Conservation (phyloP, 163 green algal genomes). For the Scenedesmus sp. region DNA sequence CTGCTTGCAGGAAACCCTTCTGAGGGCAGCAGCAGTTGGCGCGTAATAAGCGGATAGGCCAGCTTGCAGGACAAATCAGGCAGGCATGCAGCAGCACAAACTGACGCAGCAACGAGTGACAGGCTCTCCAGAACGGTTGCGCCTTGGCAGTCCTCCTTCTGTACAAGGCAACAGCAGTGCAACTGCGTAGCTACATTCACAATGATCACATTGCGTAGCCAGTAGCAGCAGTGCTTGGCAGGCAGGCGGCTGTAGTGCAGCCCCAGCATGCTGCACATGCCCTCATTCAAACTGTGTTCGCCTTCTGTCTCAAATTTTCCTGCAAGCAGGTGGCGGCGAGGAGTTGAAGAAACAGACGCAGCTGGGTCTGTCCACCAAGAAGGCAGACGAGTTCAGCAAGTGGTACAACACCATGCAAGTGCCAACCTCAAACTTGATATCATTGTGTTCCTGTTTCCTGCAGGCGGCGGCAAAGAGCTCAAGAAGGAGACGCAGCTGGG, state of each 20-base stretch:
- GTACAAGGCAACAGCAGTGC: no score
- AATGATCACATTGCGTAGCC: background rate
- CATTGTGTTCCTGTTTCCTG: background rate
- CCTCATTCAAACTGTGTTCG: no score
- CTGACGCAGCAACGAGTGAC: no score
- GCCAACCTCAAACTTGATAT: background rate
- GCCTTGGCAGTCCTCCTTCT: background rate
- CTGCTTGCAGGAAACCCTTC: background rate
- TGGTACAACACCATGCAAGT: background rate
- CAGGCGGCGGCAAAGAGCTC: constrained; percentile 56
- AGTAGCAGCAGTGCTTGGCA: background rate
- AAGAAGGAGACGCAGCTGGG: constrained; percentile 93
- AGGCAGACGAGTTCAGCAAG: constrained; percentile 81
- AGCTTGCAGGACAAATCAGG: background rate
- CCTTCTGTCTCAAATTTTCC: no score
- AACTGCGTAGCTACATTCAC: background rate
- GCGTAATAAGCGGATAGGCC: background rate
- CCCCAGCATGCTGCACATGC: background rate
- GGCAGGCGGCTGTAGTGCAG: background rate
- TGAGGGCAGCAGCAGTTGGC: background rate
- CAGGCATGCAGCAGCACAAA: background rate
- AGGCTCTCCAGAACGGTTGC: no score
- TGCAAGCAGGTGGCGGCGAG: constrained; percentile 29
- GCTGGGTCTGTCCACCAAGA: constrained; percentile 82
- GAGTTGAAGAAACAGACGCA: constrained; percentile 87